Percentiles rank a stretch among this genome's conserved stretches.
These are phyloP conservation scores for Geranomyces michiganensis DNA, from an alignment of 192 early-diverging fungal genomes.

Conservation along the genomic window DNA sequence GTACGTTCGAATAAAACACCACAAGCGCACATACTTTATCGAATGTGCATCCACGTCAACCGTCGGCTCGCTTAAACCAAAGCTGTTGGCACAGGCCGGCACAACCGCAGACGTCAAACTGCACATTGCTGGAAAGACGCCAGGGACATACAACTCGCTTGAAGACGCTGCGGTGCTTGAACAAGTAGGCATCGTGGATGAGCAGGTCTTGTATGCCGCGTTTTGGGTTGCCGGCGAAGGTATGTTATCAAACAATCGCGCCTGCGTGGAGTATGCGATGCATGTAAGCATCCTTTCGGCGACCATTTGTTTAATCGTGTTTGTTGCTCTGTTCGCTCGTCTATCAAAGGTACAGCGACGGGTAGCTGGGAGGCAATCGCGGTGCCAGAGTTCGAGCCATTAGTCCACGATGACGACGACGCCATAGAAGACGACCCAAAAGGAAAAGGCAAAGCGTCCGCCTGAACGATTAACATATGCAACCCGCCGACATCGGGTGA, in stretches of 20 bases:
- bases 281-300: too few species aligned
- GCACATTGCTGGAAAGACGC: slow-evolving; percentile 15
- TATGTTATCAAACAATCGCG: too few species aligned
- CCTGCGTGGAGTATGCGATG: neutral
- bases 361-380: slow-evolving; percentile 50
- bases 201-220: slow-evolving; percentile 38
- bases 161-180: slow-evolving; percentile 49
- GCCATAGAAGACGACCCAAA: slow-evolving; percentile 7
- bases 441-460: slow-evolving; percentile 41
- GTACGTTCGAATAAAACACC: slow-evolving; percentile 47
- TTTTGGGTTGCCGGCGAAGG: slow-evolving; percentile 36
- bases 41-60: slow-evolving; percentile 34
- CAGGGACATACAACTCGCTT: slow-evolving; percentile 34
- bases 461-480: slow-evolving; percentile 5
- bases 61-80: slow-evolving; percentile 39
- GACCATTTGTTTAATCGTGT: too few species aligned
- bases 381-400: slow-evolving; percentile 48
- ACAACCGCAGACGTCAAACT: slow-evolving; percentile 37
- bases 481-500: too few species aligned
- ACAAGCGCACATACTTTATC: slow-evolving; percentile 49
- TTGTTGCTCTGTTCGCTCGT: neutral
- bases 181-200: slow-evolving; percentile 47
- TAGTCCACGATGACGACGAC: slow-evolving; percentile 39
- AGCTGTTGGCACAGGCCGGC: slow-evolving; percentile 18
- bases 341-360: neutral